Percentiles rank a stretch among this genome's conserved stretches.
Conservation (phyloP, 2,329 filamentous ascomycete species). For the Graphilbum fragrans region DNA sequence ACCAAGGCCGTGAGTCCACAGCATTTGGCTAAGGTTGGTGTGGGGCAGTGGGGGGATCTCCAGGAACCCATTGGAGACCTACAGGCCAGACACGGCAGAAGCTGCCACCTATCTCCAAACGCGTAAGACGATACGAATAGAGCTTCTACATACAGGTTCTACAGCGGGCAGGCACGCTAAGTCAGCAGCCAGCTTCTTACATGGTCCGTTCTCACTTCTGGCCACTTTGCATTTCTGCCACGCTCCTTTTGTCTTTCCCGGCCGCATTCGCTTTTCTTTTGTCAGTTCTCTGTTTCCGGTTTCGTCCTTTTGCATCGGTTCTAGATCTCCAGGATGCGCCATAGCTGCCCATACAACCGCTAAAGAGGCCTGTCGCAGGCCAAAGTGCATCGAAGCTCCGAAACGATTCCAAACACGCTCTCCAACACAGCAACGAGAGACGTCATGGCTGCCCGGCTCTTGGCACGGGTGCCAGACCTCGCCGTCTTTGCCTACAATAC, state of each 20-base stretch:
- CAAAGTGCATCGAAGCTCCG: too few species aligned
- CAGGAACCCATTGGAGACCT: not conserved
- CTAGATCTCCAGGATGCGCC: not conserved
- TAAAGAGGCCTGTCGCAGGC: not conserved
- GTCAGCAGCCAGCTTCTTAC: too few species aligned
- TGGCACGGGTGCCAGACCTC: conserved; percentile 1
- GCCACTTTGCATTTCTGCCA: too few species aligned
- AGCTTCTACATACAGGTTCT: too few species aligned
- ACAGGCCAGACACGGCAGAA: not conserved
- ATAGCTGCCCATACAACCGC: not conserved
- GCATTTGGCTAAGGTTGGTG: too few species aligned
- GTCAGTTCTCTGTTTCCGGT: not conserved
- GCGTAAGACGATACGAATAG: too few species aligned
- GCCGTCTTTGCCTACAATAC: conserved; percentile 2
- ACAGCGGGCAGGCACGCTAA: too few species aligned
- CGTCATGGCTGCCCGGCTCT: conserved; percentile 2
- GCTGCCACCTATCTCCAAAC: conserved; percentile 8
- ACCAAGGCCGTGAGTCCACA: too few species aligned
- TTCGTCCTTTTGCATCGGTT: too few species aligned
- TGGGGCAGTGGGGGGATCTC: not conserved
- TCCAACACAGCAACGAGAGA: too few species aligned
- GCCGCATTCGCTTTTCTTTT: not conserved
- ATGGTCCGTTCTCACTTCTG: too few species aligned
- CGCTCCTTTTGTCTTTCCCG: not conserved
- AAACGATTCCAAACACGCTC: too few species aligned